A percentile compares a stretch with the other conserved stretches of the same genome.
Conservation (phyloP, 345 rosid species). For the Salix caprea region DNA sequence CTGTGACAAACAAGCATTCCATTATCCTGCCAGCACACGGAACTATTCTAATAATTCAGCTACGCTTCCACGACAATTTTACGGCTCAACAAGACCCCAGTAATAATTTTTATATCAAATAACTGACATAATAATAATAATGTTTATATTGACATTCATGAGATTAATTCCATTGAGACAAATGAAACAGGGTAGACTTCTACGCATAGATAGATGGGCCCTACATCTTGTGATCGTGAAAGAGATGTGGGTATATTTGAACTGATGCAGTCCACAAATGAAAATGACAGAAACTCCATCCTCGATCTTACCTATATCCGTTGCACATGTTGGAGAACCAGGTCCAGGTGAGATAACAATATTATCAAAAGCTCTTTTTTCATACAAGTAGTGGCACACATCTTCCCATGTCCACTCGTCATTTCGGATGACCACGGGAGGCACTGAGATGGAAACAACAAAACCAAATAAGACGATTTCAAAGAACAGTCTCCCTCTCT, state of each 20-base stretch:
- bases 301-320: conserved; percentile 61
- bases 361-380: conserved; percentile 74
- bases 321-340: conserved; percentile 78
- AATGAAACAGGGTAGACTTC: background rate
- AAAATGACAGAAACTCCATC: background rate
- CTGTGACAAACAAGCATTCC: no score
- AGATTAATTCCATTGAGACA: background rate
- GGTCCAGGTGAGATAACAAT: conserved; percentile 97
- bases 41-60: background rate
- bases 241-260: no score
- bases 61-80: background rate
- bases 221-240: background rate
- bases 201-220: background rate
- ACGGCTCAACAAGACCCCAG: background rate
- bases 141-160: background rate
- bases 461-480: background rate
- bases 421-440: conserved; percentile 81
- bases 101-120: background rate
- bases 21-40: background rate
- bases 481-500: background rate
- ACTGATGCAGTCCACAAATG: background rate
- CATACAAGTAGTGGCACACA: conserved; percentile 47
- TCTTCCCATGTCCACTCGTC: conserved; percentile 88
- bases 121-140: background rate
- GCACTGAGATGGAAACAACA: conserved; percentile 40